A percentile compares a stretch with the other conserved stretches of the same genome.
Evolutionary conservation across 352 stramenopile genomes (phyloP).

Genomic region (Phytopythium montanum): DNA sequence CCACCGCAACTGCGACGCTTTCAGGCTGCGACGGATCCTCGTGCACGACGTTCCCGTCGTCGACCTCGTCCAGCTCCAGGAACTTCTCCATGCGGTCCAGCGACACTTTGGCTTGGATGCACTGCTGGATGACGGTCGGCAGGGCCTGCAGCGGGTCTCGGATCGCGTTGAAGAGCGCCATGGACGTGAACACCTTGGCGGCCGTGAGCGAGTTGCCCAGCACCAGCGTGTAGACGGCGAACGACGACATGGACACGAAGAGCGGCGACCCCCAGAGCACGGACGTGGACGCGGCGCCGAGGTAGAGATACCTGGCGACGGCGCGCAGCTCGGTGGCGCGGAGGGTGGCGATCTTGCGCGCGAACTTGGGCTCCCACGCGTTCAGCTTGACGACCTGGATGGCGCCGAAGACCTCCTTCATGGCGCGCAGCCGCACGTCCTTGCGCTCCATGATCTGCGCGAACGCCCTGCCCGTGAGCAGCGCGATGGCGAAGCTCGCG

Average conservation of each 20-base stretch:
- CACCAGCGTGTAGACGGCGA: constrained; percentile 36
- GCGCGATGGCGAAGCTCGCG: constrained; percentile 35
- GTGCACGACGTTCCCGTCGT: constrained; percentile 17
- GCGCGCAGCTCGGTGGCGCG: constrained; percentile 26
- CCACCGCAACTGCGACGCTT: constrained; percentile 24
- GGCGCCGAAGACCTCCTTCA: constrained; percentile 56
- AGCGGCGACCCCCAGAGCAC: constrained; percentile 46
- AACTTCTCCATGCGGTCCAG: constrained; percentile 74
- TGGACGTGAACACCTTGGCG: constrained; percentile 58
- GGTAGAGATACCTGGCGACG: constrained; percentile 34
- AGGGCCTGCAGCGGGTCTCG: constrained; percentile 46
- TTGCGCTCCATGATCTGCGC: constrained; percentile 14
- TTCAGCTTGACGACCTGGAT: constrained; percentile 95
- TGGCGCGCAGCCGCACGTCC: constrained; percentile 49
- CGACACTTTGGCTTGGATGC: constrained; percentile 83
- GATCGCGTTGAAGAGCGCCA: constrained; percentile 80
- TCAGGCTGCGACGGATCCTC: constrained; percentile 9
- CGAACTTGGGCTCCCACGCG: constrained; percentile 86
- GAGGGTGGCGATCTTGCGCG: too few relatives aligned
- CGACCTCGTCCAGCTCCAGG: constrained; percentile 50
- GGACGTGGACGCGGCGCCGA: constrained; percentile 24
- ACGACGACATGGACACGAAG: constrained; percentile 42
- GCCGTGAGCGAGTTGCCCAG: constrained; percentile 86
- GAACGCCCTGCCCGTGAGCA: constrained; percentile 33
- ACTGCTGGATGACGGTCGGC: constrained; percentile 21